phyloP scores from a whole-genome alignment of 2,329 filamentous ascomycete species.

The Fusarium sp. region DNA sequence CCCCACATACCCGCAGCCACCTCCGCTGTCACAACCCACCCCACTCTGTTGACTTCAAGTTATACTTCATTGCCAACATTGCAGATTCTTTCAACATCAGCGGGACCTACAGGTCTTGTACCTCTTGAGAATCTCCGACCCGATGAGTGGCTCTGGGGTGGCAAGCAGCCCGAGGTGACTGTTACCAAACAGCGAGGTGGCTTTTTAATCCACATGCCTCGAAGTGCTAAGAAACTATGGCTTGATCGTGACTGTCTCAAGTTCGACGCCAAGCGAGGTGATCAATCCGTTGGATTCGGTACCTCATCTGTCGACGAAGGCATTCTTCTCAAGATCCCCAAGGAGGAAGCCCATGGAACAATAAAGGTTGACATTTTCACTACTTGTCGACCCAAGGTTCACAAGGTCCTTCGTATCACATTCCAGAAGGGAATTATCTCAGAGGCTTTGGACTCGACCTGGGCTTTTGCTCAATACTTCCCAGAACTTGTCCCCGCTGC shows the following conservation, averaged over 20 bases:
- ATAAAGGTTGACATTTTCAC: constrained; percentile 68
- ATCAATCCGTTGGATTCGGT: constrained; percentile 58
- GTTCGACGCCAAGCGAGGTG: constrained; percentile 63
- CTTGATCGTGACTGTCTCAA: constrained; percentile 65
- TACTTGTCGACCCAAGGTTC: constrained; percentile 67
- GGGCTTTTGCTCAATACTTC: constrained; percentile 55
- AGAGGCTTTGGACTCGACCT: constrained; percentile 57
- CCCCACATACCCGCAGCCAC: constrained; percentile 42
- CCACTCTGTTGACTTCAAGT: constrained; percentile 35
- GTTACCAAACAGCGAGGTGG: constrained; percentile 55
- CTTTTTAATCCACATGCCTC: constrained; percentile 64
- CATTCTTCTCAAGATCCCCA: constrained; percentile 62
- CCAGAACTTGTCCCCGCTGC: constrained; percentile 53
- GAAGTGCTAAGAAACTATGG: constrained; percentile 62
- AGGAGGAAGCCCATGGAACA: constrained; percentile 65
- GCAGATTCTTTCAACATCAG: constrained; percentile 19
- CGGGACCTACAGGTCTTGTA: constrained; percentile 42
- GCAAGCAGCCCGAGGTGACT: constrained; percentile 46
- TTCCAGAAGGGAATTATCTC: constrained; percentile 62
- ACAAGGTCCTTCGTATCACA: constrained; percentile 69
- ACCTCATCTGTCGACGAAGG: constrained; percentile 60
- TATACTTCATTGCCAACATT: constrained; percentile 25
- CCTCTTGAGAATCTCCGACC: constrained; percentile 43
- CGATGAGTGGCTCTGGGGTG: constrained; percentile 49
- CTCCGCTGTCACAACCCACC: constrained; percentile 38